Evolutionary conservation across 176 grass and related monocot species (phyloP), one percentile per base, ranked within the genome.

Genomic region (Melocanna baccifera): DNA sequence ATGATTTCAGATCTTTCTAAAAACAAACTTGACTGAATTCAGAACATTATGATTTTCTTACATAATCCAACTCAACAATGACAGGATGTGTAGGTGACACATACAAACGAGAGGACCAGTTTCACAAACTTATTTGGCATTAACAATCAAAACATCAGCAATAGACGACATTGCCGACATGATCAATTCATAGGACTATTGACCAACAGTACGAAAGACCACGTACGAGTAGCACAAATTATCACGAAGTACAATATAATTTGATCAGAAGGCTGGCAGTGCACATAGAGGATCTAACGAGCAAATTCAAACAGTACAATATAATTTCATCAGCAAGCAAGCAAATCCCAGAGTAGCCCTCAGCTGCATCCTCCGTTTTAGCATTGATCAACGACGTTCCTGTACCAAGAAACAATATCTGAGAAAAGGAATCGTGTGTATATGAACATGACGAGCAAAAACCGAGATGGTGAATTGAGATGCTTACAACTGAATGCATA

Each of bases 61-160:
- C 30, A 28, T 23, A n/a, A 36, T 63, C 55, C 57, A 64, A 29
- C 32, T 53, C 22, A 84, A 75, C 42, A 75, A 84, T 36, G 39
- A 69, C 40, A 76, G 5, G 4, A 73, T 58, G 61, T 12, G 29
- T 76, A 64, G 18, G 26, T 46, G 20, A 40, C 5, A 32, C 53
- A 52, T 50, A 14, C 10, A 23, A 43, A 62, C 61, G 18, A 71
- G n/a, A 43, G 43, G 59, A 57, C 56, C 67, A 74, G 69, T 12
- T 57, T 70, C 25, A 43, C 52, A 82, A 47, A 34, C 20, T 89
- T 86, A 86, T 89, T 70, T 28, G 16, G 9, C 25, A 81, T 34
- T 37, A 42, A 42, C 30, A 76, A 36, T 7, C 55, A 77, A 72
- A 77, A 66, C 43, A 45, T 26, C 88, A 53, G 37, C 7, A 53